Base-by-base conservation (phyloP, 2,329 filamentous ascomycete genomes). In the Lanzia echinophila region DNA sequence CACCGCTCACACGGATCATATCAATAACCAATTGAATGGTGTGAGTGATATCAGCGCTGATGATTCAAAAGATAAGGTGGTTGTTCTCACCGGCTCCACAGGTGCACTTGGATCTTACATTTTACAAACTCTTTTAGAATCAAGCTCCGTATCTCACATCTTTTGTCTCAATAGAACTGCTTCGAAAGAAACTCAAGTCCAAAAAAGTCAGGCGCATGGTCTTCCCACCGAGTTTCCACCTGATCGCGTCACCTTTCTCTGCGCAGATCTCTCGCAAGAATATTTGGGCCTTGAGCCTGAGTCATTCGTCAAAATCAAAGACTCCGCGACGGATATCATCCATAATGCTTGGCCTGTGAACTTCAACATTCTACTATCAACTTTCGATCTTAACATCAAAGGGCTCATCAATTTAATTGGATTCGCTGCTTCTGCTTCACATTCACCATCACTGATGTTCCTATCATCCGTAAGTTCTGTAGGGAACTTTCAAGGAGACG, bases 81-180 rank as follows among this genome's bases (percentile, higher is more conserved):
- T 69, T 7, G 54, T 74, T 13, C 59, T 78, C 19, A 79, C 75
- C 0, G 77, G 74, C 12, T 75, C 71, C 2, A 78, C 76, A 0
- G 76, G 76, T 4, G 72, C 71, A 5, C 58, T 79, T 12, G 76
- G 76, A 0, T 73, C 70, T 3, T 77, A 77, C 58, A 64, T 78
- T 28, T 67, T 79, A 5, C 63, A 74, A 50, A 36, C 61, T 11
- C 64, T 75, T 31, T 63, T 65, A 12, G 62, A 68, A 0, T 54
- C 55, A 4, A 31, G 28, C 7, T 13, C 6, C 1, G 69, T 78
- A 10, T 63, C 65, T 31, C 73, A 72, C 56, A 61, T 79, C 33
- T 68, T 75, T 46, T 78, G 74, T 52, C 67, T 79, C 13, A 79
- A 79, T 62, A 70, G 76, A 19, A 13, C 20, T 2, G 36, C 56